Evolutionary conservation across 179 eudicot genomes (phyloP).

Genomic region (Beta corolliflora): DNA sequence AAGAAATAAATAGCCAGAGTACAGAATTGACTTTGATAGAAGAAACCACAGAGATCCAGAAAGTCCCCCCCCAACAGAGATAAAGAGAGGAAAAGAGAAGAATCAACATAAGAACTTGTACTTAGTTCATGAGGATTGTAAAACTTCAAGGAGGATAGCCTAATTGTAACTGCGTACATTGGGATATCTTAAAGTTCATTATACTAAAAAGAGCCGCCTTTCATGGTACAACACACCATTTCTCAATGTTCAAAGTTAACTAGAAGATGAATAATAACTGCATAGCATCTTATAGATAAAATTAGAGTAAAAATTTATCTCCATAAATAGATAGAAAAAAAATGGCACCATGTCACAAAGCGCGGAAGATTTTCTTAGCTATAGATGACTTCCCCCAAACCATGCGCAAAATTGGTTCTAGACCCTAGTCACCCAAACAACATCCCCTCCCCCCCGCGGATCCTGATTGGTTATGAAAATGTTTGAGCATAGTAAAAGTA

Average conservation of each 20-base stretch:
- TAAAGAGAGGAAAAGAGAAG: not conserved
- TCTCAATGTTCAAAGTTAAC: not conserved
- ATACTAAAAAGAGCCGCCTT: not conserved
- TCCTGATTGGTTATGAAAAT: too few species aligned
- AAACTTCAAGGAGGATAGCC: not conserved
- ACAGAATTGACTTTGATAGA: too few species aligned
- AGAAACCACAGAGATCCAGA: not conserved
- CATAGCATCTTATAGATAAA: not conserved
- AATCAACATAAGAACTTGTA: not conserved
- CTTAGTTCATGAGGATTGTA: not conserved
- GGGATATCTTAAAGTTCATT: not conserved
- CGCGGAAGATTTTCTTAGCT: too few species aligned
- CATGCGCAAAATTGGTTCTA: too few species aligned
- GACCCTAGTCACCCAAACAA: too few species aligned
- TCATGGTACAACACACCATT: not conserved
- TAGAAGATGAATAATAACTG: not conserved
- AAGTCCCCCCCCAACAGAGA: not conserved
- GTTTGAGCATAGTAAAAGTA: too few species aligned
- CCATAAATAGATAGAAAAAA: too few species aligned
- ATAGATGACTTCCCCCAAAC: too few species aligned
- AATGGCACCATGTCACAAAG: too few species aligned
- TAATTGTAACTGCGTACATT: not conserved
- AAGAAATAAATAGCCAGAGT: too few species aligned
- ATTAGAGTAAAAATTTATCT: not conserved
- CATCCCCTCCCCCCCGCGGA: too few species aligned